Evolutionary conservation across 169 alveolate species (phyloP), one percentile per base, ranked within the genome.

Genomic region (Eimeria mitis): DNA sequence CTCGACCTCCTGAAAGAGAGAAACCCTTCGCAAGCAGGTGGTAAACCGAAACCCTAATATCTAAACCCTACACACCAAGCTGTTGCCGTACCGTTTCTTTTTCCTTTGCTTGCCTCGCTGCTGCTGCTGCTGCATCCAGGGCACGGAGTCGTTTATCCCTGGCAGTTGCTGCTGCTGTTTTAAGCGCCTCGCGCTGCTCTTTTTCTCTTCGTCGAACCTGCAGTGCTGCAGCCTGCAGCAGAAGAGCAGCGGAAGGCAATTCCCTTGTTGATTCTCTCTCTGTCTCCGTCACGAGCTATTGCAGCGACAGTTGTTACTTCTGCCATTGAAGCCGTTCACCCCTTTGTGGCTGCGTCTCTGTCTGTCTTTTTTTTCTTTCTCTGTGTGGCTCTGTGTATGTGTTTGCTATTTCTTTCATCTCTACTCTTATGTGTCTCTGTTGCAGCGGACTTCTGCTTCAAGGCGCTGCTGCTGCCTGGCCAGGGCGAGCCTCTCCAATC

Each of bases 381-480:
- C 40, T 31, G 9, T 54, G 61, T 54, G 23, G 61, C 61, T 19
- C 6, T 54, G 61, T 54, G 61, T 54, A 19, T 54, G 9, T 54
- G 9, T 61, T 13, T 61, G 70, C 23, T 61, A 16, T 21, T 61
- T 61, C 21, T 7, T 6, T 0, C 21, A 61, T 61, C n/a, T 2
- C 21, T 61, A 7, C n/a, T n/a, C n/a, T 0, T 61, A 13, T 61
- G n/a, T 19, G 70, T 61, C 23, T 19, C 9, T 31, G 81, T 28
- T 40, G 52, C 81, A 9, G 52, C 90, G 19, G 9, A 81, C 90
- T 34, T 34, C 90, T 68, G 49, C 73, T 19, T 23, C 16, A 11
- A 81, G 90, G 23, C 90, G 42, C 75, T 34, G 49, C n/a, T 56
- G 90, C 75, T 81, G 90, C n/a, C 75, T n/a, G 6, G 90, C 90